Conservation (phyloP, 495 filamentous ascomycete genomes). For the Aspergillus homomorphus region DNA sequence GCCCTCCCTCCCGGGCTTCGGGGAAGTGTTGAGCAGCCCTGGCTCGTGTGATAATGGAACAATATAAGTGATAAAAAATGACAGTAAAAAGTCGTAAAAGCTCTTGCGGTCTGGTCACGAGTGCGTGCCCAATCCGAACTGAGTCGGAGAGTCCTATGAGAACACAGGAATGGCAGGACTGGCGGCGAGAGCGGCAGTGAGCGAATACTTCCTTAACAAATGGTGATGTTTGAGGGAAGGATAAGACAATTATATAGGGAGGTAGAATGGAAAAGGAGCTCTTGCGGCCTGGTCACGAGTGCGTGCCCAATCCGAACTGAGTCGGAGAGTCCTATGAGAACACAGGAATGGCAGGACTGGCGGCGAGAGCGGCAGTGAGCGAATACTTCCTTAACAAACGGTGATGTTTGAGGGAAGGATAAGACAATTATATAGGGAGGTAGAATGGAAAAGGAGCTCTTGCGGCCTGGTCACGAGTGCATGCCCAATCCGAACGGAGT, state of each 20-base stretch:
- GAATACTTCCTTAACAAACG: slow-evolving; percentile 9
- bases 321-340: slow-evolving; percentile 17
- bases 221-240: not conserved
- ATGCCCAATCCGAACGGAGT: slow-evolving; percentile 16
- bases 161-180: slow-evolving; percentile 17
- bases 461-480: slow-evolving; percentile 18
- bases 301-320: slow-evolving; percentile 17
- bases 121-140: slow-evolving; percentile 16
- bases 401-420: slow-evolving; percentile 1
- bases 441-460: slow-evolving; percentile 15
- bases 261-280: slow-evolving; percentile 14
- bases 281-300: slow-evolving; percentile 17
- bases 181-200: slow-evolving; percentile 9
- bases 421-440: slow-evolving; percentile 6
- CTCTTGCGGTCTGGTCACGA: slow-evolving; percentile 18
- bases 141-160: slow-evolving; percentile 17
- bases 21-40: slow-evolving; percentile 20
- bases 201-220: slow-evolving; percentile 12
- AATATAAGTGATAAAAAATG: slow-evolving; percentile 9
- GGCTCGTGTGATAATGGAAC: slow-evolving; percentile 14
- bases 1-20: slow-evolving; percentile 20
- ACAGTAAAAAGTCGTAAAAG: slow-evolving; percentile 12
- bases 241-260: slow-evolving; percentile 7
- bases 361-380: slow-evolving; percentile 9
- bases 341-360: slow-evolving; percentile 17